Evolutionary conservation across 2,329 filamentous ascomycete genomes (phyloP).

Genomic region (Curvularia verruculosa): DNA sequence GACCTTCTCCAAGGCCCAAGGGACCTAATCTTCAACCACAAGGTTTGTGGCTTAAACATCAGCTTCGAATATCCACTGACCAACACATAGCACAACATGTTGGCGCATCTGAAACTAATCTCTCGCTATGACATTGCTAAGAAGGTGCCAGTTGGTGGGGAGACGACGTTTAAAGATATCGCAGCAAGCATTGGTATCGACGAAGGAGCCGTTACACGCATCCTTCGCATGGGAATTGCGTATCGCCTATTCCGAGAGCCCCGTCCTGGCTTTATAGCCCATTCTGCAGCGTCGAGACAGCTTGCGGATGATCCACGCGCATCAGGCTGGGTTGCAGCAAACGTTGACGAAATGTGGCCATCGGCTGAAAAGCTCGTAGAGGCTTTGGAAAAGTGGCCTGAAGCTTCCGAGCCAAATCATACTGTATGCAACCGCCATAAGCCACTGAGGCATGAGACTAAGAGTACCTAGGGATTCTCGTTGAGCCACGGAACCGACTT

Average conservation of each 20-base stretch:
- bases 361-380: constrained; percentile 9
- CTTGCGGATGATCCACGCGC: constrained; percentile 2
- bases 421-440: constrained; percentile 1
- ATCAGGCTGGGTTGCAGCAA: constrained; percentile 2
- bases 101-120: constrained; percentile 2
- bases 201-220: constrained; percentile 1
- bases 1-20: constrained; percentile 13
- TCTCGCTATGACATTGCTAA: constrained; percentile 4
- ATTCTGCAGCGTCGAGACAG: constrained; percentile 15
- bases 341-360: constrained; percentile 9
- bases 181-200: constrained; percentile 5
- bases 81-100: neutral
- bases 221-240: constrained; percentile 15
- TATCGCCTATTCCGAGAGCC: constrained; percentile 22
- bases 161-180: constrained; percentile 4
- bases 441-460: neutral
- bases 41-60: neutral
- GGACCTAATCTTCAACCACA: constrained; percentile 13
- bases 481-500: constrained; percentile 17
- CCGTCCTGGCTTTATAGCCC: constrained; percentile 13
- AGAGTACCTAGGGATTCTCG: constrained; percentile 1
- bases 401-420: constrained; percentile 9
- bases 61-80: neutral
- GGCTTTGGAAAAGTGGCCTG: constrained; percentile 11
- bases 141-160: constrained; percentile 2